Conservation (phyloP, 1,284 basidiomycete species). For the Anthracocystis walkeri region DNA sequence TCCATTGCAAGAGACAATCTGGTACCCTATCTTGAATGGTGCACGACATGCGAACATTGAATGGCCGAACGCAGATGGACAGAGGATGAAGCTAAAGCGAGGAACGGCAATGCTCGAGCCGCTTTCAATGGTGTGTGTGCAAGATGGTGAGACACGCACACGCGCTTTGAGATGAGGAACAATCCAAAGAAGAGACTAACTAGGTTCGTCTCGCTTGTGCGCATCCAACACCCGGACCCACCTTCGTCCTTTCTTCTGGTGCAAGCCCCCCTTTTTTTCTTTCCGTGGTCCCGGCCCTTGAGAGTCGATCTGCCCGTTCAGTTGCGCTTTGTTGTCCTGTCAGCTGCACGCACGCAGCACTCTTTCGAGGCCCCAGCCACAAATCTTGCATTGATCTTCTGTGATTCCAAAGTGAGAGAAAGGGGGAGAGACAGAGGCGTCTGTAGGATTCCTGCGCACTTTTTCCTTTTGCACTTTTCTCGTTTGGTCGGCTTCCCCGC, state of each 20-base stretch:
- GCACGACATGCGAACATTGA: too few relatives aligned
- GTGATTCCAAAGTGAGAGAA: too few relatives aligned
- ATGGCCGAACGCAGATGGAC: too few relatives aligned
- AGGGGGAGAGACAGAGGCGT: too few relatives aligned
- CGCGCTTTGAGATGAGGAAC: not conserved
- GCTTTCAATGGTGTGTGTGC: not conserved
- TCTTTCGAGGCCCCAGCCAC: not conserved
- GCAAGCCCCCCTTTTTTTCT: too few relatives aligned
- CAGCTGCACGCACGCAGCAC: too few relatives aligned
- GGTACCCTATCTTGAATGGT: too few relatives aligned
- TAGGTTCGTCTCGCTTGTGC: not conserved
- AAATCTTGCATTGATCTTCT: not conserved
- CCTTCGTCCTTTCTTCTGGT: not conserved
- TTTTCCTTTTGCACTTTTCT: not conserved
- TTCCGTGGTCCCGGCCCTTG: too few relatives aligned
- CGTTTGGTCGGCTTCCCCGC: conserved; percentile 3
- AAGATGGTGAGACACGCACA: not conserved
- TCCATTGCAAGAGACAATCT: not conserved
- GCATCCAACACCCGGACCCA: not conserved
- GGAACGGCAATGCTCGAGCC: not conserved
- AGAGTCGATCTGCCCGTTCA: not conserved
- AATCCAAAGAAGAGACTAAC: conserved; percentile 2
- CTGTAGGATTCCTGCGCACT: not conserved
- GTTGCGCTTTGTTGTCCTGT: not conserved
- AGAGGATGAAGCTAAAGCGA: too few relatives aligned